Evolutionary conservation across 202 grass and related monocot species (phyloP), one percentile per base, ranked within the genome.

Genomic region (Zizania palustris): DNA sequence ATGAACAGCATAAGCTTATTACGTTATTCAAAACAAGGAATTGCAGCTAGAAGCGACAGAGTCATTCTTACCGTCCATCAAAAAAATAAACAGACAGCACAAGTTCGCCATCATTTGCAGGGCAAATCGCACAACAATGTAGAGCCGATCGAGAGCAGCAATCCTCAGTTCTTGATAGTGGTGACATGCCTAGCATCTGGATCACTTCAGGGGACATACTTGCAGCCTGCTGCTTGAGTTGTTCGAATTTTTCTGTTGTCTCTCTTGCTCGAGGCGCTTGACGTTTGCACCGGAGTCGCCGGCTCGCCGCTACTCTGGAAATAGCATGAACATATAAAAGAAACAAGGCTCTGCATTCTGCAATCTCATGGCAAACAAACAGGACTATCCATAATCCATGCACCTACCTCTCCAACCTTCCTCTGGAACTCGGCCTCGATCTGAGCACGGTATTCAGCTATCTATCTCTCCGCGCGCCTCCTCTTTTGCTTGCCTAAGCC

Each of bases 181-280:
- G 87, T 97, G 22, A 97, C 93, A 46, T 93, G 80, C 87, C 85
- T 90, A 97, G 90, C 93, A 97, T 97, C 72, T 82, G 77, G 35
- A 97, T 84, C 13, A 97, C 87, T 81, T 97, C 93, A 5, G 77
- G 76, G 34, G 85, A 86, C 65, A 84, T 88, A 16, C 22, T 83
- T 34, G 85, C 64, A 4, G 87, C 82, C 73, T 90, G 90, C 50
- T 93, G 67, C 55, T 78, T 90, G 56, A 93, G 85, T 14, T 71
- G 77, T 11, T 73, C 72, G 3, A 97, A 88, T 63, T 97, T 97
- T 48, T 12, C 73, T 0, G 66, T 71, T 54, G 93, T n/a, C n/a
- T 97, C 80, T 97, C 93, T 78, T 87, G 63, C 45, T 97, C 87
- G 38, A 97, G 87, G 28, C 90, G 87, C 63, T 93, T 97, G 65